These are phyloP conservation scores for Microdochium trichocladiopsis DNA, from an alignment of 2,329 filamentous ascomycete genomes.

Conservation along the genomic window DNA sequence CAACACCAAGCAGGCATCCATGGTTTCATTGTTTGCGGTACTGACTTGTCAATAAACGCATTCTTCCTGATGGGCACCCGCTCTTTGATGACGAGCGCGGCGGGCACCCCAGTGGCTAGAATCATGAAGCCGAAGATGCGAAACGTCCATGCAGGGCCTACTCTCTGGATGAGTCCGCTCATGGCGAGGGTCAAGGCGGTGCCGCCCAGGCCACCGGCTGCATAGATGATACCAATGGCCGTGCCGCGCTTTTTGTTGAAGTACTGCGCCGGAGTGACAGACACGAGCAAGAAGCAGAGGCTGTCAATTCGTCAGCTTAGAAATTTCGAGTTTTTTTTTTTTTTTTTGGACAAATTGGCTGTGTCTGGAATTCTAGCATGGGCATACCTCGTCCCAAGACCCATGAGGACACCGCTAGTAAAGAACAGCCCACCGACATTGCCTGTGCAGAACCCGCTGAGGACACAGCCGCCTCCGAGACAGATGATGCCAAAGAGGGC, in stretches of 20 bases:
- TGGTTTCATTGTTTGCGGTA: no score
- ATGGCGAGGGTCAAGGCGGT: constrained; percentile 42
- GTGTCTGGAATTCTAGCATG: no score
- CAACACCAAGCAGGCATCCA: no score
- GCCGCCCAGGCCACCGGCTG: constrained; percentile 49
- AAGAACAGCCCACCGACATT: neutral
- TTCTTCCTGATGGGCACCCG: constrained; percentile 24
- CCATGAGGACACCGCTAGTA: constrained; percentile 20
- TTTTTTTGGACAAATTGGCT: no score
- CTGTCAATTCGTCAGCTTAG: neutral
- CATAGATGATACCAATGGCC: constrained; percentile 47
- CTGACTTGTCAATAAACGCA: constrained; percentile 33
- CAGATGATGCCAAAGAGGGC: constrained; percentile 41
- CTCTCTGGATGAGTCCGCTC: constrained; percentile 33
- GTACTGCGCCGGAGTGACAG: constrained; percentile 43
- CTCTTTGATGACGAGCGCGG: constrained; percentile 35
- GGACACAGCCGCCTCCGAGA: constrained; percentile 40
- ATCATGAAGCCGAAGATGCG: constrained; percentile 34
- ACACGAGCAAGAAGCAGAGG: constrained; percentile 27
- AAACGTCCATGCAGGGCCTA: constrained; percentile 32
- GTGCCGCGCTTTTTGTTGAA: constrained; percentile 45
- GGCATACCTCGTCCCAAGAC: constrained; percentile 19
- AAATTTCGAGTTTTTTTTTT: no score
- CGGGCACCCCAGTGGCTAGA: constrained; percentile 36
- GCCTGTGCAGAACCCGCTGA: constrained; percentile 30